Conservation (phyloP, 768 basidiomycete genomes). For the Suillus decipiens region DNA sequence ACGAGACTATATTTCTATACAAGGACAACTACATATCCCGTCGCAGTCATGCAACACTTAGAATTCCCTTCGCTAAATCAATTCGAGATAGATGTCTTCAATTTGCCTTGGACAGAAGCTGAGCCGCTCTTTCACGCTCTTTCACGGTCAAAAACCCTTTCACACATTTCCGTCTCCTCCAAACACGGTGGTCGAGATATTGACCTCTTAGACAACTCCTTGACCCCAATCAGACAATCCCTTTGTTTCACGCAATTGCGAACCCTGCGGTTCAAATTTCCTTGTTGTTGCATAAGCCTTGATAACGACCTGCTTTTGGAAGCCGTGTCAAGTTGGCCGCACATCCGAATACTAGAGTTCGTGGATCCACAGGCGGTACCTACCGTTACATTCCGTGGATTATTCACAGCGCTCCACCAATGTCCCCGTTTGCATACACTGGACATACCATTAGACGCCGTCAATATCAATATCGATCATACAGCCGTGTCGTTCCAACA, state of each 20-base stretch:
- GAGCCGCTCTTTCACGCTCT: background rate
- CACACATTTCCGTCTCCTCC: background rate
- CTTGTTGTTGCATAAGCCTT: background rate
- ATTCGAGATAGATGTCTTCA: background rate
- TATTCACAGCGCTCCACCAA: background rate
- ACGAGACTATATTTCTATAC: background rate
- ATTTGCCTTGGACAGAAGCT: background rate
- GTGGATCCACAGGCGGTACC: background rate
- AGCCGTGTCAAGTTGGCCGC: constrained; percentile 3
- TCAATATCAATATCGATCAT: background rate
- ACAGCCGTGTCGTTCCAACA: background rate
- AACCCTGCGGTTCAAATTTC: background rate
- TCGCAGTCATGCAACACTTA: background rate
- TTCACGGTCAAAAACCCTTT: background rate
- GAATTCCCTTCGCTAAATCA: constrained; percentile 1
- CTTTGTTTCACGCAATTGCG: background rate
- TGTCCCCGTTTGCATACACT: background rate
- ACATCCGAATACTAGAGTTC: background rate
- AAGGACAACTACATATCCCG: too few species aligned
- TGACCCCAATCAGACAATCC: background rate
- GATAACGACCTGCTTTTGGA: background rate
- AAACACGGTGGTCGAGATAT: too few species aligned
- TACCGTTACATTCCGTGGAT: background rate
- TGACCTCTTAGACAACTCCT: background rate
- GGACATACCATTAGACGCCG: background rate